Conservation (phyloP, 1,139 yeast genomes). For the Arxiozyma telluris region DNA sequence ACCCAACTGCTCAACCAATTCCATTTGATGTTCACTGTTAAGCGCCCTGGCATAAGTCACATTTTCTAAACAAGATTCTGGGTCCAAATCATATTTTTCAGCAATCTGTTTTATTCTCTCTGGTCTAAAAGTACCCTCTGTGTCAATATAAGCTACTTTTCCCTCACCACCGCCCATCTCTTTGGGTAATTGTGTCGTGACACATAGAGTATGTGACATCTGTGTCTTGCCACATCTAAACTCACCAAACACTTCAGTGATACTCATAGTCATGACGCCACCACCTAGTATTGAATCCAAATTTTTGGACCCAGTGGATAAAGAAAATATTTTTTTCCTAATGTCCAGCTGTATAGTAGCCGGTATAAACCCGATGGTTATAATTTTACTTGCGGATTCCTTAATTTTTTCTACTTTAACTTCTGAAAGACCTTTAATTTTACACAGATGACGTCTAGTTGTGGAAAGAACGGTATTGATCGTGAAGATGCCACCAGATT, state of each 20-base stretch:
- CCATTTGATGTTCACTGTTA: conserved; percentile 55
- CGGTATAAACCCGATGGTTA: conserved; percentile 44
- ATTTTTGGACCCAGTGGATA: conserved; percentile 49
- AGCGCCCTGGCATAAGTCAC: conserved; percentile 51
- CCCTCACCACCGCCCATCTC: conserved; percentile 56
- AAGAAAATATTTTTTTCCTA: conserved; percentile 38
- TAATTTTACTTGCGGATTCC: conserved; percentile 48
- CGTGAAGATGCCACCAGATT: conserved; percentile 45
- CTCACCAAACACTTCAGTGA: conserved; percentile 57
- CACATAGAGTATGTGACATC: conserved; percentile 51
- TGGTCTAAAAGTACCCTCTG: conserved; percentile 54
- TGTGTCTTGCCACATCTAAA: conserved; percentile 57
- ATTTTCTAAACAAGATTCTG: conserved; percentile 44
- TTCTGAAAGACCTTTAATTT: conserved; percentile 49
- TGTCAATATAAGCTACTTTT: conserved; percentile 51
- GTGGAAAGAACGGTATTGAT: conserved; percentile 46
- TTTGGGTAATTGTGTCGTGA: conserved; percentile 47
- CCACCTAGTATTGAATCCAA: conserved; percentile 50
- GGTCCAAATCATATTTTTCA: conserved; percentile 45
- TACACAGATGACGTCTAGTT: conserved; percentile 44
- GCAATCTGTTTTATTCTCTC: conserved; percentile 50
- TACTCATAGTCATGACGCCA: conserved; percentile 52
- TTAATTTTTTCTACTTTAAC: conserved; percentile 54
- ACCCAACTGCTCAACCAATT: conserved; percentile 46
- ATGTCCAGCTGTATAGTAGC: conserved; percentile 45